A percentile compares a stretch with the other conserved stretches of the same genome.
Conservation (phyloP, 805 yeast genomes). For the Candida krabiensis region DNA sequence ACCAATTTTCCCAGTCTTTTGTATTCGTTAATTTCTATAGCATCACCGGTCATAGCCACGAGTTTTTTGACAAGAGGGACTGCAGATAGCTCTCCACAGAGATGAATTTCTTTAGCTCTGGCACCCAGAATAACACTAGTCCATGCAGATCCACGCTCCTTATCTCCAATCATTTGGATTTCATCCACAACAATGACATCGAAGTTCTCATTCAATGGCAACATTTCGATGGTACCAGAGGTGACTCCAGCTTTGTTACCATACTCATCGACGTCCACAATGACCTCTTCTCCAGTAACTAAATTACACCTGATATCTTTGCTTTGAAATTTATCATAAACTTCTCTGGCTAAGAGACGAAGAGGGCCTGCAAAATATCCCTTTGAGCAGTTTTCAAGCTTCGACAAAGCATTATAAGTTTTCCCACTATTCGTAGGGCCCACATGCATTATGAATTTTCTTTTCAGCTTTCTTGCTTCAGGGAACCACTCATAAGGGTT, state of each 20-base stretch:
- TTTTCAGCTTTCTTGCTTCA: slow-evolving; percentile 71
- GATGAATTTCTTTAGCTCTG: slow-evolving; percentile 78
- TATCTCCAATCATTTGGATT: slow-evolving; percentile 90
- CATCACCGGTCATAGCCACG: slow-evolving; percentile 75
- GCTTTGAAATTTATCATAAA: slow-evolving; percentile 74
- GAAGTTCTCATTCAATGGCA: slow-evolving; percentile 61
- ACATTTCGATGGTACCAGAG: slow-evolving; percentile 93
- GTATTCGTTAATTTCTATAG: slow-evolving; percentile 66
- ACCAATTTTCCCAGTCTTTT: slow-evolving; percentile 71
- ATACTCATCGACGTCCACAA: slow-evolving; percentile 62
- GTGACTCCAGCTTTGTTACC: slow-evolving; percentile 77
- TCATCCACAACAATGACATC: slow-evolving; percentile 94
- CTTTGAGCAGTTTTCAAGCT: slow-evolving; percentile 59
- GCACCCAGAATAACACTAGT: slow-evolving; percentile 87
- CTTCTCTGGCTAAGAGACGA: slow-evolving; percentile 85
- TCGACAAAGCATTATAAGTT: slow-evolving; percentile 77
- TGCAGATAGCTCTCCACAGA: slow-evolving; percentile 91
- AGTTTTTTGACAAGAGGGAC: slow-evolving; percentile 65
- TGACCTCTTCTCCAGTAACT: slow-evolving; percentile 93
- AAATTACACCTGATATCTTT: slow-evolving; percentile 75
- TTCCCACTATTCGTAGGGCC: slow-evolving; percentile 99
- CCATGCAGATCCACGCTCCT: slow-evolving; percentile 89
- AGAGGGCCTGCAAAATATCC: slow-evolving; percentile 97
- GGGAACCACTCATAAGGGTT: slow-evolving; percentile 84
- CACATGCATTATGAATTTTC: slow-evolving; percentile 87